Evolutionary conservation across 1,139 yeast species (phyloP), one percentile per base, ranked within the genome.

Genomic region (Protomyces macrosporus): DNA sequence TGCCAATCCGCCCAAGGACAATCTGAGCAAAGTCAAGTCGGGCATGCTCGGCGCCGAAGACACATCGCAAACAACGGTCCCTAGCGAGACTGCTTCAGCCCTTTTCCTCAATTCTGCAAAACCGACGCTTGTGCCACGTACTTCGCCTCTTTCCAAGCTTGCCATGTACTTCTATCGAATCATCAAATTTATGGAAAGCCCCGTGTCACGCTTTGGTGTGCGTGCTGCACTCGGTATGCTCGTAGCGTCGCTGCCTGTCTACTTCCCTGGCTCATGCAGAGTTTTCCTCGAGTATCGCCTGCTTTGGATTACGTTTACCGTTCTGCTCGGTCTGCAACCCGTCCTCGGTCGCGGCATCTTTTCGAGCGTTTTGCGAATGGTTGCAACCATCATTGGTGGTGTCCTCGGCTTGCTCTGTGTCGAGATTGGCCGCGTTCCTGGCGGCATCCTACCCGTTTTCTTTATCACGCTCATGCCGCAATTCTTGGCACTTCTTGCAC

Each of bases 191-290:
- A 23, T 60, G 39, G 54, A 60, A 30, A 45, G 58, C 40, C 37
- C 51, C 6, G 54, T 48, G 6, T 53, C 58, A 10, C 53, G 53
- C 3, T 60, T 60, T 32, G 63, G 54, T n/a, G 32, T 53, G 10
- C 53, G 63, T 35, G 63, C 63, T 7, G 63, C 63, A 32, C n/a
- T 60, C 9, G 63, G 58, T 6, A 60, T 60, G 63, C 34, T 35
- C 7, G 58, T 42, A 4, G 45, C 48, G n/a, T 45, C 63, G 12
- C 33, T 60, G 51, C 63, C 63, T 4, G 63, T 56, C 6, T 60
- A 53, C 23, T 60, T 60, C 45, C 63, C 53, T 5, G 58, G 45
- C 36, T 53, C 58, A 3, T 36, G 42, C 12, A 33, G 45, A 7
- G 48, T 37, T 4, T 60, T 60, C 32, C 53, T 60, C n/a, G 39